A percentile compares a stretch with the other conserved stretches of the same genome.
Conservation (phyloP, 2,329 filamentous ascomycete genomes). For the Diplodia intermedia region DNA sequence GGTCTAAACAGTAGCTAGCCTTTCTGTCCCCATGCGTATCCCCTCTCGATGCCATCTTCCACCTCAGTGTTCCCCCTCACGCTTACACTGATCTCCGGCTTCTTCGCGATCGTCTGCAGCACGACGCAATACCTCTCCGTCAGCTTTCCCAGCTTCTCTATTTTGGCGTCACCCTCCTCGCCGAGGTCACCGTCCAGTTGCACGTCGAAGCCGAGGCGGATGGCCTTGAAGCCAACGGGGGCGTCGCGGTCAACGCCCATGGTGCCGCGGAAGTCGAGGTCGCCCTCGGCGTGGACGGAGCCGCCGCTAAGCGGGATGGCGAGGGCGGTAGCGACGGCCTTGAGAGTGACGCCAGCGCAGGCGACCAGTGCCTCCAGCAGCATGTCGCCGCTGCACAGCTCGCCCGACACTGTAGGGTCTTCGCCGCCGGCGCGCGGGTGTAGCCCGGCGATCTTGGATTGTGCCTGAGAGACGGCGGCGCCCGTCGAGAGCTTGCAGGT, state of each 20-base stretch:
- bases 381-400: conserved; percentile 60
- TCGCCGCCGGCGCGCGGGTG: conserved; percentile 56
- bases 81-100: conserved; percentile 10
- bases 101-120: conserved; percentile 27
- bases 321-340: conserved; percentile 58
- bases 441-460: conserved; percentile 48
- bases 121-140: conserved; percentile 59
- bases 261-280: conserved; percentile 59
- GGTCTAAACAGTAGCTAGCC: not conserved
- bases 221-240: conserved; percentile 57
- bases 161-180: conserved; percentile 51
- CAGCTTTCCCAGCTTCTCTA: conserved; percentile 56
- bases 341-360: conserved; percentile 59
- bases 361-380: conserved; percentile 59
- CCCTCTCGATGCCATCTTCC: conserved; percentile 36
- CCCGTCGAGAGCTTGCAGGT: conserved; percentile 57
- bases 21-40: conserved; percentile 10
- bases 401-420: conserved; percentile 51
- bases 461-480: conserved; percentile 47
- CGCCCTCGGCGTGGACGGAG: conserved; percentile 54
- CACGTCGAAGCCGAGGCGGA: conserved; percentile 52
- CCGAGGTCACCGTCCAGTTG: conserved; percentile 5
- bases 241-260: conserved; percentile 56
- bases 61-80: conserved; percentile 8
- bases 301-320: conserved; percentile 53